Base-by-base conservation (phyloP, 1,139 yeast genomes). In the Debaryomyces psychrophilus region DNA sequence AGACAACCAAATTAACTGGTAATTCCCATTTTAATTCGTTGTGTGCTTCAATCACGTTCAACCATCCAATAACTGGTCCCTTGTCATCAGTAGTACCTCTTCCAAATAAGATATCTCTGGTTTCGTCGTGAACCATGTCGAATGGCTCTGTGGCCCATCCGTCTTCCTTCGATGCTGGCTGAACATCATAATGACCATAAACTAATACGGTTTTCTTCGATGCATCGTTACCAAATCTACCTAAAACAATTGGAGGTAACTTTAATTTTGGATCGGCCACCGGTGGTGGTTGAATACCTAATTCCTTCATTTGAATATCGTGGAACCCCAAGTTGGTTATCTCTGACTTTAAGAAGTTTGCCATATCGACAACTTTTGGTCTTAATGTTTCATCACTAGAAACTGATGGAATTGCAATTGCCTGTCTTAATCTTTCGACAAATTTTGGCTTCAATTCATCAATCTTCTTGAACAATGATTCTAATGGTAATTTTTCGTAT, bases 61-160 rank as follows among this genome's bases (percentile, higher is more conserved):
- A 81, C 99, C 99, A 93, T 45, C 97, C 97, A 59, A 92, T 76
- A 46, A 95, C 95, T 33, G 99, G 99, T 18, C 99, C 99, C 71
- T 95, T 93, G 65, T 93, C 99, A 65, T 93, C 99, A 43, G 97
- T 87, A 31, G 96, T 75, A 40, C 99, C 99, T 71, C 99, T 85
- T 44, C 97, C 99, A 60, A 80, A 84, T 61, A 93, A 73, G 50
- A 85, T 77, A 49, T 77, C 85, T 51, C 81, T 83, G 45, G 69
- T 81, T 56, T 85, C 79, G 53, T 75, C 78, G 52, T 69, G 69
- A 51, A 79, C 77, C 62, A 93, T 71, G 47, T 73, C 75, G 69
- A 93, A 93, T 8, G 99, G 99, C 54, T 90, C 97, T 41, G 95
- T 81, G 60, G 77, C 74, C 99, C 99, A 93, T 28, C 99, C 99